Evolutionary conservation across 2,329 filamentous ascomycete species (phyloP), one percentile per base, ranked within the genome.

Genomic region (Pseudodiploospora longispora): DNA sequence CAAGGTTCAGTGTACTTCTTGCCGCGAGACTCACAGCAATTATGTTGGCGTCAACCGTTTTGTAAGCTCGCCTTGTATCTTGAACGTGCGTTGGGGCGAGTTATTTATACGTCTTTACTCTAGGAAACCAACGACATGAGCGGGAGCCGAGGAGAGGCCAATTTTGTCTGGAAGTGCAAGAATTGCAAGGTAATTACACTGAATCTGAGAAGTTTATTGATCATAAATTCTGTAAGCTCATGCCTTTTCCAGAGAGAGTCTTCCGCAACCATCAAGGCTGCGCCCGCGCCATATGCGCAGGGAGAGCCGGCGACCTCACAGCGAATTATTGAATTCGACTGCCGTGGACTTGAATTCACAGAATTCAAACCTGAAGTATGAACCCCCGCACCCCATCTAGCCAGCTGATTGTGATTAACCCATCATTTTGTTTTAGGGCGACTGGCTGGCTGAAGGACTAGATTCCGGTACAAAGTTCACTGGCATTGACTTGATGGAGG

Each of bases 141-240:
- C 51, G 90, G 90, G 32, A 96, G 90, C 64, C 80, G 88, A 58
- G 93, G 93, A 52, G 90, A 97, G 66, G 93, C 93, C 49, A 97
- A 97, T 66, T 98, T 98, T 66, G 93, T 98, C n/a, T 98, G 93
- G 91, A 90, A 82, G 65, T 98, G 93, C 76, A 95, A 94, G 68
- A 91, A 93, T 62, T 98, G 93, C 82, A 94, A 93, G 79, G 89
- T 93, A 54, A 30, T 68, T 12, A 12, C 19, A 6, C 3, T 2
- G 28, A 27, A 7, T 29, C 38, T 52, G 7, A 10, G 5, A 19
- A n/a, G 33, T 0, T 9, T 9, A 2, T 3, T 10, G 30, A 40
- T 2, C 4, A 4, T 3, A 2, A 27, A 27, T 12, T 31, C 4
- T 8, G 19, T 32, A 32, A 10, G 34, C 34, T 34, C 10, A 10